Base-by-base conservation (phyloP, 2,329 filamentous ascomycete species). In the Sclerotinia nivalis region DNA sequence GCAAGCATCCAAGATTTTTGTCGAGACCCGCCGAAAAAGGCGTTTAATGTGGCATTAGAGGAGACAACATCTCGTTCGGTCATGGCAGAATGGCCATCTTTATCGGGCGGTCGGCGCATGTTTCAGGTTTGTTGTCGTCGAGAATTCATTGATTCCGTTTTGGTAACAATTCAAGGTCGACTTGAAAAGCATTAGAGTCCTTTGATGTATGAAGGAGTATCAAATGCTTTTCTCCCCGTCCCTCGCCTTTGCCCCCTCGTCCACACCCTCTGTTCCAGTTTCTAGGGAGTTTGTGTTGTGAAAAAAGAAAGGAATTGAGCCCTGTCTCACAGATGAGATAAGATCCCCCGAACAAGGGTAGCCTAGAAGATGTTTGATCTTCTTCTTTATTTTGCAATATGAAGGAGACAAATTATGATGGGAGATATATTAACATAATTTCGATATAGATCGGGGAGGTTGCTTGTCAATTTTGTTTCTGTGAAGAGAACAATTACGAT, bases 1-100 rank as follows among this genome's bases (percentile, higher is more conserved):
- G 71, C 75, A 25, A 70, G 67, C 78, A 80, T 80, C 79, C 79
- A 80, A 67, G 78, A 74, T 69, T 77, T 79, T 69, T 76, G 75
- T 67, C 75, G 69, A 37, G 73, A 71, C 15, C 77, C 75, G 69
- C 78, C 77, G 64, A 80, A 76, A 50, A 80, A 70, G 12, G 77
- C 72, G 64, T 80, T 78, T 40, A 80, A 70, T 7, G 78, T 79
- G 28, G 73, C 75, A 74, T 80, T 80, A 15, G 78, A 77, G 3
- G 75, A 74, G 43, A 77, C 75, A 13, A 80, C 73, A 59, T 79
- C 76, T 47, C 72, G 72, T 31, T 77, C 76, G 7, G 75, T 75
- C 62, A 75, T 67, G 58, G 68, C 68, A 58, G 71, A 61, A 64
- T 70, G 64, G 71, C 49, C 71, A 62, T 75, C 74, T 72, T 76